Conservation (phyloP, 768 basidiomycete genomes). For the Leccinum boreale region DNA sequence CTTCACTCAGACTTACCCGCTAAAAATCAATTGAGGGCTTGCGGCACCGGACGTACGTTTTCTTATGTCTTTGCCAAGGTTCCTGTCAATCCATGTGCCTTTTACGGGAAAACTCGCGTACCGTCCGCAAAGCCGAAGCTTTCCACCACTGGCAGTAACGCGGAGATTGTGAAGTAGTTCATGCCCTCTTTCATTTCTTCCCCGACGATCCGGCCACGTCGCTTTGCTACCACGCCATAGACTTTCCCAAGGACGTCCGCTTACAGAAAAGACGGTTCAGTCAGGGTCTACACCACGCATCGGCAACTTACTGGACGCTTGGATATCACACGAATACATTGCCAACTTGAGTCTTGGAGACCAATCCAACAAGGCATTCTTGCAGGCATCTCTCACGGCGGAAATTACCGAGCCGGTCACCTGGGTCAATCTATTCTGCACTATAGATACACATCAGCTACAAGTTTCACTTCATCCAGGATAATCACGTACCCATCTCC, state of each 20-base stretch:
- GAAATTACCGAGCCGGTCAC: constrained; percentile 90
- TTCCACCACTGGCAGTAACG: constrained; percentile 92
- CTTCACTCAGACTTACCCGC: constrained; percentile 56
- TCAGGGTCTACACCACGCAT: background rate
- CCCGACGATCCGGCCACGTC: constrained; percentile 88
- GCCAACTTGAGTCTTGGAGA: constrained; percentile 95
- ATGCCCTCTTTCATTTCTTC: constrained; percentile 99
- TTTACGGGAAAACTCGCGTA: constrained; percentile 28
- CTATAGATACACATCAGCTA: constrained; percentile 38
- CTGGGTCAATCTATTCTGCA: constrained; percentile 76
- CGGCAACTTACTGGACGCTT: constrained; percentile 80
- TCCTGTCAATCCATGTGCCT: constrained; percentile 7
- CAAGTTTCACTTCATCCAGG: background rate
- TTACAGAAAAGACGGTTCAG: constrained; percentile 30
- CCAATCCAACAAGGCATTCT: constrained; percentile 92
- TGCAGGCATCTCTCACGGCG: constrained; percentile 83
- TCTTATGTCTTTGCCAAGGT: constrained; percentile 68
- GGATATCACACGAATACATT: constrained; percentile 99
- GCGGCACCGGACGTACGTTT: constrained; percentile 96
- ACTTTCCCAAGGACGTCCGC: constrained; percentile 98
- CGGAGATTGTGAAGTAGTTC: constrained; percentile 87
- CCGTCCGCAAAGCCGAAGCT: constrained; percentile 98
- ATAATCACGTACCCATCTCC: constrained; percentile 56
- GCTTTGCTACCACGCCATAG: constrained; percentile 89
- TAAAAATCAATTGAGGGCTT: constrained; percentile 95